These are phyloP conservation scores for Kazachstania taianensis DNA, from an alignment of 805 yeast genomes.

Conservation along the genomic window DNA sequence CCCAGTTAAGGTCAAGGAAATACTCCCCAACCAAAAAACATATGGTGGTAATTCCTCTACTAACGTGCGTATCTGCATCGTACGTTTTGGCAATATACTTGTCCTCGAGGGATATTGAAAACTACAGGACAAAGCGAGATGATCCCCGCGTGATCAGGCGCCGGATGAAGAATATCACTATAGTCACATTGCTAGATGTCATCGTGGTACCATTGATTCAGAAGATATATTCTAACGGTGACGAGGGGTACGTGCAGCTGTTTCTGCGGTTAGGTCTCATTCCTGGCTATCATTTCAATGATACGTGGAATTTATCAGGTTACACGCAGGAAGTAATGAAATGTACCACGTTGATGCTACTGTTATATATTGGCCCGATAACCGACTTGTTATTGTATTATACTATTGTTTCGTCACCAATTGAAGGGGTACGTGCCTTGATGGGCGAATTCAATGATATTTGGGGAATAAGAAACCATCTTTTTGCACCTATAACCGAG, in stretches of 20 bases:
- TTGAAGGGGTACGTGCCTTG: neutral
- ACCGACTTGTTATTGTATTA: constrained; percentile 16
- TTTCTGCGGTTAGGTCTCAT: constrained; percentile 17
- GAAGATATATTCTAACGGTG: neutral
- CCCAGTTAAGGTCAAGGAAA: no score
- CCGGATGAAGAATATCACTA: constrained; percentile 16
- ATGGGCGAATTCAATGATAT: constrained; percentile 16
- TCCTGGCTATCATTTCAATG: constrained; percentile 16
- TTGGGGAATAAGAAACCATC: constrained; percentile 26
- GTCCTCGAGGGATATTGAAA: constrained; percentile 7
- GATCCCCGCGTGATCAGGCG: constrained; percentile 23
- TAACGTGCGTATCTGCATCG: constrained; percentile 19
- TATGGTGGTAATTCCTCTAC: constrained; percentile 4
- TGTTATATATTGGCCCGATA: constrained; percentile 23
- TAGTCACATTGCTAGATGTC: constrained; percentile 12
- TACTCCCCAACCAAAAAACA: no score
- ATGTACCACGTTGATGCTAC: constrained; percentile 9
- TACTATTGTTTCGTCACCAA: constrained; percentile 5
- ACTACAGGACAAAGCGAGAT: constrained; percentile 21
- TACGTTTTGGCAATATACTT: constrained; percentile 22
- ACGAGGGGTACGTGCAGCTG: constrained; percentile 6
- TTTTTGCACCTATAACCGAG: constrained; percentile 29
- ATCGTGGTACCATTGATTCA: constrained; percentile 14
- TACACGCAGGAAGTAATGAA: constrained; percentile 10
- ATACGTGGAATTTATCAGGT: constrained; percentile 8